phyloP scores from a whole-genome alignment of 148 eudicot species.

The Vaccinium macrocarpon region DNA sequence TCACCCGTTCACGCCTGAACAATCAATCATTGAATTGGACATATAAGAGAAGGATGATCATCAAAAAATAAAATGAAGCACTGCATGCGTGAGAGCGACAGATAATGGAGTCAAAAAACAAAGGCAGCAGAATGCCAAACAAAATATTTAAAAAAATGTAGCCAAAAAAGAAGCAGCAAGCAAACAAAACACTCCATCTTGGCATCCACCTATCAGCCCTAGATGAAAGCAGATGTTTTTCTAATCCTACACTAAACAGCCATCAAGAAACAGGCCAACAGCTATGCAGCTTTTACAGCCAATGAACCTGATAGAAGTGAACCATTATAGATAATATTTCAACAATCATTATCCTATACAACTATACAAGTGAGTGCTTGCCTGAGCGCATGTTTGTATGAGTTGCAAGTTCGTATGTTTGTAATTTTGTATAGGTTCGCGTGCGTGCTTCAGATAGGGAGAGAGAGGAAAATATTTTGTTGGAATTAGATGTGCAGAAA shows the following conservation, averaged over 20 bases:
- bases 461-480: neutral
- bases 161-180: neutral
- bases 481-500: neutral
- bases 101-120: neutral
- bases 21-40: constrained; percentile 3
- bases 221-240: neutral
- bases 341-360: neutral
- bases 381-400: neutral
- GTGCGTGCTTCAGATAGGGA: too few relatives aligned
- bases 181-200: neutral
- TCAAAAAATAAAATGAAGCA: neutral
- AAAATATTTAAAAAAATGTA: neutral
- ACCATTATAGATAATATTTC: neutral
- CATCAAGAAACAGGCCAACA: neutral
- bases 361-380: neutral
- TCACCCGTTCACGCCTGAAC: constrained; percentile 91
- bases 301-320: neutral
- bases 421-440: neutral
- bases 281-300: neutral
- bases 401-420: too few relatives aligned
- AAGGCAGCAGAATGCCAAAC: neutral
- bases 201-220: neutral
- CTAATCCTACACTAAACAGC: neutral
- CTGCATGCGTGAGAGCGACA: neutral
- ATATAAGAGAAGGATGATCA: neutral